phyloP scores from a whole-genome alignment of 345 rosid species.

The Salix caprea region DNA sequence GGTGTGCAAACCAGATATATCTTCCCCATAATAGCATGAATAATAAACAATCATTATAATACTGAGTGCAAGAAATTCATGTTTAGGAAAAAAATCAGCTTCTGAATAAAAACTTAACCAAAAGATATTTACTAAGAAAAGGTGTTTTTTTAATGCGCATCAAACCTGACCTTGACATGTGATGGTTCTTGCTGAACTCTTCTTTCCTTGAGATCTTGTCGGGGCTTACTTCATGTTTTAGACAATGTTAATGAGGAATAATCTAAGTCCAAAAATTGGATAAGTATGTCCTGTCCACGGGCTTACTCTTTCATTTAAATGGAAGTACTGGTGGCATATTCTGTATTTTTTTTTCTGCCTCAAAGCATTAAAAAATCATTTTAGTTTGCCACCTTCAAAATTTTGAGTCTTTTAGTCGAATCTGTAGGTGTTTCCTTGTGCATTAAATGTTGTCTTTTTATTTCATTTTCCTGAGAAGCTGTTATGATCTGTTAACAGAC shows the following conservation, averaged over 20 bases:
- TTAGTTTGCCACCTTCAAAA: neutral
- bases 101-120: neutral
- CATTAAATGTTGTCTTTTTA: neutral
- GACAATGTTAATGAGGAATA: neutral
- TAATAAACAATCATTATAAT: neutral
- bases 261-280: neutral
- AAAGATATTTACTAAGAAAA: neutral
- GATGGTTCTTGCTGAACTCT: neutral
- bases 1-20: slow-evolving; percentile 25
- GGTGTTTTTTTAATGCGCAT: neutral
- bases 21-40: slow-evolving; percentile 29
- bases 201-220: neutral
- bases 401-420: neutral
- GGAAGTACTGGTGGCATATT: too few relatives aligned
- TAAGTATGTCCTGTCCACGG: neutral
- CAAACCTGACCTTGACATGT: neutral
- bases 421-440: neutral
- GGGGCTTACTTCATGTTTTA: neutral
- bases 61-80: too few relatives aligned
- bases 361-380: neutral
- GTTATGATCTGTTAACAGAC: slow-evolving; percentile 21
- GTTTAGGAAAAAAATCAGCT: too few relatives aligned
- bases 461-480: neutral
- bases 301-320: neutral
- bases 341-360: neutral